Conservation (phyloP, 2,329 filamentous ascomycete genomes). For the Plectosphaerella cucumerina region DNA sequence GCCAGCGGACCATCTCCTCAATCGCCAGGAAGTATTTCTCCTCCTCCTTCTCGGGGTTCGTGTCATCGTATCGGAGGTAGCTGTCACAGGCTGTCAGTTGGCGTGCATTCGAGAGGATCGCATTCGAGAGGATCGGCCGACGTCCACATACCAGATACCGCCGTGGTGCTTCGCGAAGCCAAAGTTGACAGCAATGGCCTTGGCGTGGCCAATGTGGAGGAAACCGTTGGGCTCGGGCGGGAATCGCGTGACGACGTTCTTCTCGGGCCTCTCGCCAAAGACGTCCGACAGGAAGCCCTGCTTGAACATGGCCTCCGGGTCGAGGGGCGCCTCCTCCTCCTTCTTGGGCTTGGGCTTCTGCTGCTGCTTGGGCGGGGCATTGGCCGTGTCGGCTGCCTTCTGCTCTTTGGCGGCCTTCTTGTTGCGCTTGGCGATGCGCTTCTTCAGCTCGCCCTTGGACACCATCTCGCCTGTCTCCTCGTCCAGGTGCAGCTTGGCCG, state of each 20-base stretch:
- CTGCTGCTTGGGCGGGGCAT: slow-evolving; percentile 16
- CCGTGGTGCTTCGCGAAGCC: slow-evolving; percentile 84
- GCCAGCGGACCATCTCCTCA: slow-evolving; percentile 80
- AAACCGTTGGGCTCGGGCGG: slow-evolving; percentile 90
- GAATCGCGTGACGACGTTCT: slow-evolving; percentile 66
- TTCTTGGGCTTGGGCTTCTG: slow-evolving; percentile 34
- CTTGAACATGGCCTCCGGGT: slow-evolving; percentile 71
- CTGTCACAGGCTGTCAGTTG: slow-evolving; percentile 28
- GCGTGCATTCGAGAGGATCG: background rate
- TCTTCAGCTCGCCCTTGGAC: slow-evolving; percentile 60
- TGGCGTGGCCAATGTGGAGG: slow-evolving; percentile 89
- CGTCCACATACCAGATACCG: slow-evolving; percentile 38
- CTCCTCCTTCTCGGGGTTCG: slow-evolving; percentile 90
- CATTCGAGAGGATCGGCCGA: background rate
- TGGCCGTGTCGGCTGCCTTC: slow-evolving; percentile 26
- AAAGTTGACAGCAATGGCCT: slow-evolving; percentile 95
- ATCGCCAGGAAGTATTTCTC: slow-evolving; percentile 89
- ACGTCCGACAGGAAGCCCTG: slow-evolving; percentile 71
- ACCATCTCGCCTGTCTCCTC: slow-evolving; percentile 64
- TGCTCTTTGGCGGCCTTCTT: slow-evolving; percentile 54
- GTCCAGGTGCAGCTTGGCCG: slow-evolving; percentile 57
- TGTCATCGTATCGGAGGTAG: slow-evolving; percentile 84
- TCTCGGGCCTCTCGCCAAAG: slow-evolving; percentile 62
- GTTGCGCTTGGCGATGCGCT: slow-evolving; percentile 52
- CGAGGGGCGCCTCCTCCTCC: slow-evolving; percentile 38